Percentiles rank a stretch among this genome's conserved stretches.
Conservation (phyloP, 352 stramenopile species). For the Globisporangium radiosum region DNA sequence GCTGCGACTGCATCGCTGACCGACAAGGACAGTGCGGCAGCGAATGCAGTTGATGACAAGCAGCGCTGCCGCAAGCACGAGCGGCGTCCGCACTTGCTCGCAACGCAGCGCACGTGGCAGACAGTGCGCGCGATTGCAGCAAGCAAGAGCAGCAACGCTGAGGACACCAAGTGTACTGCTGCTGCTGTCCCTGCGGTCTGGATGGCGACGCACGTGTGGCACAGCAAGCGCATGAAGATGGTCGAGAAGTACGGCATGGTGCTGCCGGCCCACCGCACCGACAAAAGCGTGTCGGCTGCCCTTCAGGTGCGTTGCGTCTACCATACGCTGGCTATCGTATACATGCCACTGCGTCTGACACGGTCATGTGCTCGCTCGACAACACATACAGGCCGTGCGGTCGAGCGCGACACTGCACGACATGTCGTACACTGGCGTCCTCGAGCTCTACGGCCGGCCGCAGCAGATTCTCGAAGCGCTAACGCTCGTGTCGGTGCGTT, state of each 20-base stretch:
- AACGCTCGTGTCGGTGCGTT: constrained; percentile 39
- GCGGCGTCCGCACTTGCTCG: constrained; percentile 43
- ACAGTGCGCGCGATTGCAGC: not conserved
- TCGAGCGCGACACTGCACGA: constrained; percentile 52
- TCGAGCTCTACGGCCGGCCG: constrained; percentile 57
- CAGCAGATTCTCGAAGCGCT: constrained; percentile 54
- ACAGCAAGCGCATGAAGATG: constrained; percentile 78
- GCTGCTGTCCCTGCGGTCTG: constrained; percentile 19
- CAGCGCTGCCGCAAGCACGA: constrained; percentile 55
- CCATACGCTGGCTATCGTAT: too few relatives aligned
- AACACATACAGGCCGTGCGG: constrained; percentile 24
- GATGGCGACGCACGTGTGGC: constrained; percentile 67
- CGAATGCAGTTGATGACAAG: not conserved
- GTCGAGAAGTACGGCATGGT: constrained; percentile 35
- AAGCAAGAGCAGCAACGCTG: not conserved
- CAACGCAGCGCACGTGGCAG: constrained; percentile 28
- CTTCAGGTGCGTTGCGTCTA: constrained; percentile 19
- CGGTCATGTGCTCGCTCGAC: too few relatives aligned
- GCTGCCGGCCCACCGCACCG: constrained; percentile 34
- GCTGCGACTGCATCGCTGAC: not conserved
- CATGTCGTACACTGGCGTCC: constrained; percentile 51
- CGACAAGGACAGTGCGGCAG: not conserved
- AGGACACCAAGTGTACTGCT: not conserved
- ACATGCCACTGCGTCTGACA: too few relatives aligned
- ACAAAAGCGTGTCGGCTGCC: constrained; percentile 62